Evolutionary conservation across 2,329 filamentous ascomycete species (phyloP), one percentile per base, ranked within the genome.

Genomic region (Cytospora mali): DNA sequence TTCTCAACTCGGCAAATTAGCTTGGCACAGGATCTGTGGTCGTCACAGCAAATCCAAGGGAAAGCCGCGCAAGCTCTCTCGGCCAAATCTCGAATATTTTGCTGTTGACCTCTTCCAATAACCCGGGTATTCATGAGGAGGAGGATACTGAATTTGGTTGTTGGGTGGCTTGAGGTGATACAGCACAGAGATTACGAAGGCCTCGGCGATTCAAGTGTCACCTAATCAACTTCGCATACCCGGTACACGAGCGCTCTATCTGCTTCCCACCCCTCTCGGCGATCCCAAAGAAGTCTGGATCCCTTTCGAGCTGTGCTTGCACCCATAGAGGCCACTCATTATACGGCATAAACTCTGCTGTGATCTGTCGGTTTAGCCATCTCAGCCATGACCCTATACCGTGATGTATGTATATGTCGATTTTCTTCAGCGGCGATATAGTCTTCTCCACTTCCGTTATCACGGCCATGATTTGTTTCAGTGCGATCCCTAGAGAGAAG

Each of bases 321-420:
- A 85, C 82, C 83, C 83, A 85, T 69, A 75, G 62, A 18, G 83
- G 83, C 81, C 81, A 85, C 66, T 75, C 72, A 61, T 84, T 84
- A 65, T 82, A 83, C 25, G 67, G 66, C 55, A 71, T 71, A 59
- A 83, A 76, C 65, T 79, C 77, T 33, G 70, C 71, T 62, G 79
- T 77, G 21, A 85, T 74, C 64, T 77, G 74, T 13, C 73, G 69
- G 68, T 85, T 86, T 35, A 84, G 74, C 59, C 81, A 74, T 68
- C 73, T 77, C 13, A 86, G 75, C 83, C 83, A 85, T 27, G 80
- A 72, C 14, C 74, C 67, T 59, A 81, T 80, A 1, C 81, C 82
- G 9, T 75, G 69, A 61, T 81, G 79, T n/a, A 75, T 70, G 52
- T 63, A 55, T 33, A 61, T 62, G 10, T 62, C 46, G 11, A 71